Base-by-base conservation (phyloP, 2,329 filamentous ascomycete genomes). In the Botryotinia narcissicola region DNA sequence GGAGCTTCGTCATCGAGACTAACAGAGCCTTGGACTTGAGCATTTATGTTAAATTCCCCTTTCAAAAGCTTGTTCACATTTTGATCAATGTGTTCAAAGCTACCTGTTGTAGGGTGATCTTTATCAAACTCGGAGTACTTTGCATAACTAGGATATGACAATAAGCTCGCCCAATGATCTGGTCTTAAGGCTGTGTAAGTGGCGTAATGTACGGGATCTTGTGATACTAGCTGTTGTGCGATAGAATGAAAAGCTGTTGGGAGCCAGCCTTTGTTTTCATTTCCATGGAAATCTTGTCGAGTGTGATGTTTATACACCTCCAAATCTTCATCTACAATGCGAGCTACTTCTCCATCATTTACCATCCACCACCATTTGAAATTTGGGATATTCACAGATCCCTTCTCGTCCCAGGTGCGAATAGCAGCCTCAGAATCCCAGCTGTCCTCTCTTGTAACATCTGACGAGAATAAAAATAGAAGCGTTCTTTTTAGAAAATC, bases 241-340 rank as follows among this genome's bases (percentile, higher is more conserved):
- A 67, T 46, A 14, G 42, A 67, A 48, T 67, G 16, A 46, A 22
- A 46, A 46, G 63, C 63, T 25, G 32, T 67, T 51, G n/a, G 40
- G 12, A 67, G 63, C 63, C 63, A 67, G 22, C 42, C 63, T 46
- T 46, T 25, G 25, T 25, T 67, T 25, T 67, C 42, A 32, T 32
- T 35, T 35, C 42, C 63, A 67, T 46, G n/a, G 2, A 42, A 29
- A 32, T 46, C 18, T 25, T 35, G 44, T 35, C 63, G 40, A 67
- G 44, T 32, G 20, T 67, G 63, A 46, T 67, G 32, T 46, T 67
- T 48, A 29, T 67, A 67, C 63, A 67, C 48, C 20, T 67, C 63
- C 7, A 67, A 6, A 20, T 67, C 63, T 16, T 67, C 63, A 48
- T 51, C 42, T 25, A 67, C n/a, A 67, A 67, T 48, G 20, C 44